Percentiles rank a stretch among this genome's conserved stretches.
These are phyloP conservation scores for Backusella liffmaniae DNA, from an alignment of 192 early-diverging fungal genomes.

Conservation along the genomic window DNA sequence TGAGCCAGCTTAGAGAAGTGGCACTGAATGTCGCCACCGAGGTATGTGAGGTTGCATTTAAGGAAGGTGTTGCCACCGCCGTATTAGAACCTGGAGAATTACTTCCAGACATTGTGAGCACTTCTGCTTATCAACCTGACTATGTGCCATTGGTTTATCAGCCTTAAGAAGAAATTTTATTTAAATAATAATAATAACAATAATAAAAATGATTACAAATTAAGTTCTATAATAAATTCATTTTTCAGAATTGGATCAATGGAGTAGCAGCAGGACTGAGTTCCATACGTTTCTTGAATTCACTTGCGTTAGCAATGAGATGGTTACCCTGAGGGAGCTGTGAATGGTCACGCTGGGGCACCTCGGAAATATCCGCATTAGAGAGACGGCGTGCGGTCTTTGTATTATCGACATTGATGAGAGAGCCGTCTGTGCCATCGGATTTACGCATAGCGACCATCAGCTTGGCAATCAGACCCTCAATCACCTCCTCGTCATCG, in stretches of 20 bases:
- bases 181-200: not conserved
- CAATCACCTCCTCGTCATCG: constrained; percentile 29
- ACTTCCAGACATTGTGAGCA: constrained; percentile 36
- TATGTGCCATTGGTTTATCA: constrained; percentile 38
- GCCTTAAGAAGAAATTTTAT: constrained; percentile 7
- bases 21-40: constrained; percentile 79
- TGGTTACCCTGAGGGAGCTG: not conserved
- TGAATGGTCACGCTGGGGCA: not conserved
- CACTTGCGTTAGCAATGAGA: constrained; percentile 42
- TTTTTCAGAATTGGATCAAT: constrained; percentile 8
- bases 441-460: constrained; percentile 23
- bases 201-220: not conserved
- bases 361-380: not conserved
- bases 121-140: constrained; percentile 44
- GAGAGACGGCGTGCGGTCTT: constrained; percentile 2
- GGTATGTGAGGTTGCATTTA: constrained; percentile 59
- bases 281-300: constrained; percentile 49
- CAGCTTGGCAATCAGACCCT: constrained; percentile 26
- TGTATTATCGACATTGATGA: not conserved
- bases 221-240: not conserved
- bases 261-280: constrained; percentile 45
- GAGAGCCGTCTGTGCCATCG: constrained; percentile 11
- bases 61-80: constrained; percentile 41
- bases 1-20: constrained; percentile 85
- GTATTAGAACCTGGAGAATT: constrained; percentile 32